Evolutionary conservation across 768 basidiomycete species (phyloP), one percentile per base, ranked within the genome.

Genomic region (Lentinula sp.): DNA sequence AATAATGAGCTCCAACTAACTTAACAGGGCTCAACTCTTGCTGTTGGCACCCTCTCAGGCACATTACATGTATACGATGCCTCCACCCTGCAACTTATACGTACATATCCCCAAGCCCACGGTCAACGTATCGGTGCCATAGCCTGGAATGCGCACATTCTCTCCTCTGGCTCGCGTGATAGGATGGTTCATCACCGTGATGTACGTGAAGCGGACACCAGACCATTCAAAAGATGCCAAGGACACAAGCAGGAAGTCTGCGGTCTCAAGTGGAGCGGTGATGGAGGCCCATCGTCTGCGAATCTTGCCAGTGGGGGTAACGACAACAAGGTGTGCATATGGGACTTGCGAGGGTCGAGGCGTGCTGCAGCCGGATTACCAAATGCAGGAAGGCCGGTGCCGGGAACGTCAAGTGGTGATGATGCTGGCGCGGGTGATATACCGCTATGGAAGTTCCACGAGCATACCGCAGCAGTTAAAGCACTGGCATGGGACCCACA

Each of bases 401-500:
- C 67, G 3, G 66, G 66, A 13, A 56, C 56, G 18, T 62, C 62
- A 23, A 63, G 62, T 37, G 72, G 66, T 12, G 68, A 59, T 28
- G 75, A 77, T 7, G 66, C 73, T 6, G 71, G 71, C 2, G 70
- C 73, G 5, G 79, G 78, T 0, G 86, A 88, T 62, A 72, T 79
- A 28, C 97, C 95, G 2, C 73, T 98, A 8, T 97, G 88, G 85
- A 93, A 93, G 71, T 99, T 98, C 71, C 92, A 94, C 61, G 95
- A 99, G 64, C 96, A 99, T 71, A 90, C 89, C 2, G 96, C 97
- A 1, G 96, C 96, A 3, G 96, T 99, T 59, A 98, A 98, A 69
- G 96, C 96, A 5, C 87, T 99, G 33, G 95, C 96, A 6, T 99
- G 97, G 96, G 95, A 94, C 72, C 95, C 96, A 6, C 97, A 99